Conservation (phyloP, 805 yeast genomes). For the Pichia rugopelliculosa region DNA sequence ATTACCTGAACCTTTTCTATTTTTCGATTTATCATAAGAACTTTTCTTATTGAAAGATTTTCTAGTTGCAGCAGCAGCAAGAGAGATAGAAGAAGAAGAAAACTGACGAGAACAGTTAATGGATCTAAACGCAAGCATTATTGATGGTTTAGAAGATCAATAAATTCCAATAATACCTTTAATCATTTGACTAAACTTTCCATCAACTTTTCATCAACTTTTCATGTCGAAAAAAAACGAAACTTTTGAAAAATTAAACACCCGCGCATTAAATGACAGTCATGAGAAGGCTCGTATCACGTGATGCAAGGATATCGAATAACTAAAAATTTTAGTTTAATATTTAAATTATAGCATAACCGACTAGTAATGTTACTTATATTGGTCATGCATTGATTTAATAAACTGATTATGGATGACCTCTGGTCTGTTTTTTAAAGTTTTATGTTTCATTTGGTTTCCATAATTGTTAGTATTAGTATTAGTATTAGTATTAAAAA, state of each 20-base stretch:
- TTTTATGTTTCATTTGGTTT: too few relatives aligned
- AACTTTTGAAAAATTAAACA: not conserved
- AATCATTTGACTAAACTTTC: not conserved
- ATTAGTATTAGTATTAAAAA: too few relatives aligned
- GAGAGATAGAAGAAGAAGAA: conserved; percentile 7
- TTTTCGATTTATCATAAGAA: conserved; percentile 19
- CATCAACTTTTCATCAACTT: not conserved
- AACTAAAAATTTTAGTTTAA: too few relatives aligned
- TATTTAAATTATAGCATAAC: too few relatives aligned
- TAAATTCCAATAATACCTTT: not conserved
- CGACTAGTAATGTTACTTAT: too few relatives aligned
- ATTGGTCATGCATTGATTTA: too few relatives aligned
- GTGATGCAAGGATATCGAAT: too few relatives aligned
- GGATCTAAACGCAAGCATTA: conserved; percentile 4
- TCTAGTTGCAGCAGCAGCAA: conserved; percentile 22
- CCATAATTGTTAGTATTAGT: too few relatives aligned
- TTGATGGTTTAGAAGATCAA: not conserved
- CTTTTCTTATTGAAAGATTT: conserved; percentile 26
- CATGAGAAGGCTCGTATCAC: too few relatives aligned
- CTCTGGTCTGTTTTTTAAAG: too few relatives aligned
- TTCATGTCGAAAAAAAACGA: not conserved
- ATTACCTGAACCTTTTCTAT: conserved; percentile 29
- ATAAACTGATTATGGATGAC: too few relatives aligned
- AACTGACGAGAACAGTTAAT: conserved; percentile 8
- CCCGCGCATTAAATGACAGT: not conserved